phyloP scores from a whole-genome alignment of 495 filamentous ascomycete species.

The Cryomyces minteri region DNA sequence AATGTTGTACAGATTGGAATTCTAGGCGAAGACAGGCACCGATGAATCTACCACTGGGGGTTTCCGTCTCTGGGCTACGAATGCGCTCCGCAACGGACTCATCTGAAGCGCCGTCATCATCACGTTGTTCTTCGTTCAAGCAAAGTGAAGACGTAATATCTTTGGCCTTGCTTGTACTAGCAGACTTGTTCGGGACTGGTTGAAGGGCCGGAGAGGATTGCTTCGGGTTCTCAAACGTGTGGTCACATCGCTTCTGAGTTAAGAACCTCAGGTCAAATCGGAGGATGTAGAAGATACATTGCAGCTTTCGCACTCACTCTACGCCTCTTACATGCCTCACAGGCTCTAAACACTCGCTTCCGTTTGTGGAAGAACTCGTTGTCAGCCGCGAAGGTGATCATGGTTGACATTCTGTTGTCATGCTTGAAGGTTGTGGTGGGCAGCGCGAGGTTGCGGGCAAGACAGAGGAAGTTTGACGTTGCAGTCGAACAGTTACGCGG shows the following conservation, averaged over 20 bases:
- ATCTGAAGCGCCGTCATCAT: background rate
- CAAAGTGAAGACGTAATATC: slow-evolving; percentile 2
- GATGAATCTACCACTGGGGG: slow-evolving; percentile 9
- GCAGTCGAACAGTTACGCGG: no score
- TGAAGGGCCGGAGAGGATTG: slow-evolving; percentile 4
- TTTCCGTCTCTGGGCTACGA: background rate
- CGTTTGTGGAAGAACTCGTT: slow-evolving; percentile 17
- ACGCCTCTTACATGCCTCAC: slow-evolving; percentile 16
- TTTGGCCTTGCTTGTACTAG: background rate
- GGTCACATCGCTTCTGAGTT: slow-evolving; percentile 14
- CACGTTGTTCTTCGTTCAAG: background rate
- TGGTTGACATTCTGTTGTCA: slow-evolving; percentile 9
- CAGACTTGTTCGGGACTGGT: background rate
- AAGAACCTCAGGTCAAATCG: background rate
- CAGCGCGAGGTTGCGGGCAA: no score
- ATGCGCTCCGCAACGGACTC: no score
- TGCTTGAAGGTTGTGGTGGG: no score
- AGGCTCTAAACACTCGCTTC: slow-evolving; percentile 14
- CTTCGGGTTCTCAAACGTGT: slow-evolving; percentile 14
- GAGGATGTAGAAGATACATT: background rate
- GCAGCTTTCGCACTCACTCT: slow-evolving; percentile 6
- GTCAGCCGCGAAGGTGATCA: slow-evolving; percentile 17
- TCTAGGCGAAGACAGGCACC: background rate
- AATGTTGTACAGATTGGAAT: slow-evolving; percentile 4
- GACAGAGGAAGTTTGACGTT: no score